Conservation (phyloP, 495 filamentous ascomycete species). For the Bacidia rubella region DNA sequence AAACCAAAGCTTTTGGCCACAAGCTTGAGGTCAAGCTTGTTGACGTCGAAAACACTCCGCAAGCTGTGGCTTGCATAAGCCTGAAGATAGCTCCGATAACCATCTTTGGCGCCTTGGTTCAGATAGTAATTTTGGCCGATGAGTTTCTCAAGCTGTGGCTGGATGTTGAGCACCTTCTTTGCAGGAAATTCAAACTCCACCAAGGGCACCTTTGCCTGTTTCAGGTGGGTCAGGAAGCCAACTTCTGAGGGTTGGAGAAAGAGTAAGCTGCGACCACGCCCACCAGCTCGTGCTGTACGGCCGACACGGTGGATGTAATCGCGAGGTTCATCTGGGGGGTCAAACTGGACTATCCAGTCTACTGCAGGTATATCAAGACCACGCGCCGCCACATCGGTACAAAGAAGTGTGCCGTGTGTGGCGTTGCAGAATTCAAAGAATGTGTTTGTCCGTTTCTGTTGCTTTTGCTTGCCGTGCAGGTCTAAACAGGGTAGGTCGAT, state of each 20-base stretch:
- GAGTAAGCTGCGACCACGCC: conserved; percentile 71
- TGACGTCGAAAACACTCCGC: conserved; percentile 80
- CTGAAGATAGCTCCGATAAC: conserved; percentile 74
- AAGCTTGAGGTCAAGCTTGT: conserved; percentile 86
- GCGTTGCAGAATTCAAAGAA: conserved; percentile 99
- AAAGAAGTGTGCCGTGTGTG: conserved; percentile 76
- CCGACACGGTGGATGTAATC: conserved; percentile 97
- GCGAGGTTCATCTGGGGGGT: conserved; percentile 58
- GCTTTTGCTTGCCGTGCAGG: conserved; percentile 77
- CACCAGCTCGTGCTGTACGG: conserved; percentile 73
- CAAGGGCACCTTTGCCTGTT: conserved; percentile 82
- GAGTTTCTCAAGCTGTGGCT: conserved; percentile 82
- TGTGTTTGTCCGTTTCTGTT: conserved; percentile 90
- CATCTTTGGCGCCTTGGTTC: conserved; percentile 60
- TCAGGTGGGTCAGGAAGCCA: conserved; percentile 82
- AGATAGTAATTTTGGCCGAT: conserved; percentile 93
- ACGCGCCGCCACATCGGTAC: conserved; percentile 90
- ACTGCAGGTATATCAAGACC: conserved; percentile 89
- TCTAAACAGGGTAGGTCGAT: conserved; percentile 90
- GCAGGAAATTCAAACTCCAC: conserved; percentile 91
- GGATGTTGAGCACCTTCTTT: conserved; percentile 88
- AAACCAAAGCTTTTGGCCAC: conserved; percentile 94
- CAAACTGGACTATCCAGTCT: conserved; percentile 93
- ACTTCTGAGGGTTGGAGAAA: conserved; percentile 89
- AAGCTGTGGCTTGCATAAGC: conserved; percentile 88